phyloP scores from a whole-genome alignment of 768 basidiomycete species.

The Lanmaoa rubissima region DNA sequence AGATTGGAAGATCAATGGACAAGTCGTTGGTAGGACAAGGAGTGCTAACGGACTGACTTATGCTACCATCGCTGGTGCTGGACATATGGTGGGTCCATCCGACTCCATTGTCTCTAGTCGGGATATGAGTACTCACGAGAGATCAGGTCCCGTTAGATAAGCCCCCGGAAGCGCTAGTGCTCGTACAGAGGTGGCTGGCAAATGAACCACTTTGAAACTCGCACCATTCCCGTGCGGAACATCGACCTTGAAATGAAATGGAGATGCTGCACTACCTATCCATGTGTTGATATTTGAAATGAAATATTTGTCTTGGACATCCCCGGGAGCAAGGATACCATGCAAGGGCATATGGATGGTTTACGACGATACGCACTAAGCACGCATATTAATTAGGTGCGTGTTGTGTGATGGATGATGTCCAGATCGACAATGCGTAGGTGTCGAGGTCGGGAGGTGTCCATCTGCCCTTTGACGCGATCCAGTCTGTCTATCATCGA shows the following conservation, averaged over 20 bases:
- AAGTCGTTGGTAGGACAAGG: slow-evolving; percentile 51
- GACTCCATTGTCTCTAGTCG: too few species aligned
- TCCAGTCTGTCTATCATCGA: not conserved
- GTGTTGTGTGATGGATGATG: not conserved
- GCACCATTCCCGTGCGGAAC: not conserved
- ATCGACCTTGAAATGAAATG: not conserved
- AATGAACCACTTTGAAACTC: slow-evolving; percentile 10
- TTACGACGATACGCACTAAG: not conserved
- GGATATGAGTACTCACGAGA: not conserved
- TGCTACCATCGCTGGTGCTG: slow-evolving; percentile 59
- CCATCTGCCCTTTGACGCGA: not conserved
- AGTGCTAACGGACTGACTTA: slow-evolving; percentile 57
- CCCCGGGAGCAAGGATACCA: not conserved
- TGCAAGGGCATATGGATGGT: not conserved
- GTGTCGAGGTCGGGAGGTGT: slow-evolving; percentile 4
- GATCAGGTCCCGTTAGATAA: slow-evolving; percentile 56
- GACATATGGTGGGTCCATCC: slow-evolving; percentile 59
- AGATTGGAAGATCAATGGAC: slow-evolving; percentile 53
- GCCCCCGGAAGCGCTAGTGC: slow-evolving; percentile 46
- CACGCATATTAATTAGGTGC: not conserved
- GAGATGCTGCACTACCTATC: not conserved
- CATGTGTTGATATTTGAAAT: not conserved
- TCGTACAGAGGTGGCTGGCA: slow-evolving; percentile 47
- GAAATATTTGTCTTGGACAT: not conserved
- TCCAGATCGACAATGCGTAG: slow-evolving; percentile 6